Evolutionary conservation across 1,139 yeast genomes (phyloP).

Genomic region (Taphrina populina): DNA sequence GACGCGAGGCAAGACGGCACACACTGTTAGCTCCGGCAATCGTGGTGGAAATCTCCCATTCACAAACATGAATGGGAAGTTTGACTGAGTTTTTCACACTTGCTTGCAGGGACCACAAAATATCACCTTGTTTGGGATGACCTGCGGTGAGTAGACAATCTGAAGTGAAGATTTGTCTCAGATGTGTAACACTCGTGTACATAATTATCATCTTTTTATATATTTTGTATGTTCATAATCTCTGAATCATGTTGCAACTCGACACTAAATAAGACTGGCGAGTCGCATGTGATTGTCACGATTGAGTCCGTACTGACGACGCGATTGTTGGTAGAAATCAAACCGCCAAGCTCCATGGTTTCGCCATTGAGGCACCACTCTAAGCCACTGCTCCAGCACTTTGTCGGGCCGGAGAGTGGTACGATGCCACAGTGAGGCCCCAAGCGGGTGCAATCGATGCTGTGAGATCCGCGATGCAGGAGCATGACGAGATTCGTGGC

Average conservation of each 20-base stretch:
- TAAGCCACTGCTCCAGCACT: constrained; percentile 16
- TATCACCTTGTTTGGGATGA: neutral
- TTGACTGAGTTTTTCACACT: neutral
- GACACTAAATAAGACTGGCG: constrained; percentile 9
- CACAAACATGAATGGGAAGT: constrained; percentile 9
- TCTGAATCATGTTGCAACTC: neutral
- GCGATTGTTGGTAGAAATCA: constrained; percentile 25
- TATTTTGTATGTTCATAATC: neutral
- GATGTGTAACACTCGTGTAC: too few species aligned
- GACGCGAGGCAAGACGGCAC: constrained; percentile 10
- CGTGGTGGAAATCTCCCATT: neutral
- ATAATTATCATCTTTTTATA: too few species aligned
- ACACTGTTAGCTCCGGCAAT: constrained; percentile 3
- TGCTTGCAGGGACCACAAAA: neutral
- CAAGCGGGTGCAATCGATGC: constrained; percentile 5
- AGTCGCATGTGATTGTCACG: constrained; percentile 14
- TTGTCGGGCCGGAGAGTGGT: constrained; percentile 6
- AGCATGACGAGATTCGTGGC: constrained; percentile 17
- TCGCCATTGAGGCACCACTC: constrained; percentile 31
- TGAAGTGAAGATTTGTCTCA: too few species aligned
- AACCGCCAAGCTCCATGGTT: constrained; percentile 15
- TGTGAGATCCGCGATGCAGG: constrained; percentile 11
- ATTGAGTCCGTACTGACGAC: constrained; percentile 10
- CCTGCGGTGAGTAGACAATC: too few species aligned
- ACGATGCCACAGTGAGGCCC: constrained; percentile 27